phyloP scores from a whole-genome alignment of 2,329 filamentous ascomycete species.

The Aureobasidium sp. region DNA sequence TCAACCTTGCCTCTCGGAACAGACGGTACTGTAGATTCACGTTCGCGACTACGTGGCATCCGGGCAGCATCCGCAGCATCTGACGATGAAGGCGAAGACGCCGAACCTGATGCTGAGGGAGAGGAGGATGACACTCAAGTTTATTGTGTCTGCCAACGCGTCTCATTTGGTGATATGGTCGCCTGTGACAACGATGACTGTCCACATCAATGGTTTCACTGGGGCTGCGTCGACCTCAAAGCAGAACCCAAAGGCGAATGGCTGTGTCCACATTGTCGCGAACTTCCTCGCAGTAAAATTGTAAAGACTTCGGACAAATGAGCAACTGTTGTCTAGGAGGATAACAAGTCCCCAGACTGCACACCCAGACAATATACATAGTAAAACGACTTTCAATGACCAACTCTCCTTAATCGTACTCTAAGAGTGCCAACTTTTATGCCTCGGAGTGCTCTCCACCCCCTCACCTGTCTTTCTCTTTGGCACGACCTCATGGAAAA shows the following conservation, averaged over 20 bases:
- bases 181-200: conserved; percentile 79
- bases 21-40: conserved; percentile 17
- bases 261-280: conserved; percentile 36
- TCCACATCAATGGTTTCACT: conserved; percentile 82
- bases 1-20: conserved; percentile 24
- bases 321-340: background rate
- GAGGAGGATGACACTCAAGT: conserved; percentile 66
- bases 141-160: conserved; percentile 75
- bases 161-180: conserved; percentile 82
- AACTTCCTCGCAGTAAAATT: conserved; percentile 30
- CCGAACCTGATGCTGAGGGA: conserved; percentile 44
- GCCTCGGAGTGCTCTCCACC: background rate
- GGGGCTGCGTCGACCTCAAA: conserved; percentile 49
- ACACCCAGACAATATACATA: no score
- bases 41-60: conserved; percentile 5
- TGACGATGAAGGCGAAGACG: conserved; percentile 23
- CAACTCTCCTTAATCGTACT: background rate
- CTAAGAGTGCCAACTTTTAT: background rate
- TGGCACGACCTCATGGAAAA: background rate
- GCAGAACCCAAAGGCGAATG: conserved; percentile 42
- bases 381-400: background rate
- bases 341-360: background rate
- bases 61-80: conserved; percentile 10
- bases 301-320: conserved; percentile 25
- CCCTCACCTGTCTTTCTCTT: no score